Base-by-base conservation (phyloP, 208 protist species). In the Wallacemonas collosoma region DNA sequence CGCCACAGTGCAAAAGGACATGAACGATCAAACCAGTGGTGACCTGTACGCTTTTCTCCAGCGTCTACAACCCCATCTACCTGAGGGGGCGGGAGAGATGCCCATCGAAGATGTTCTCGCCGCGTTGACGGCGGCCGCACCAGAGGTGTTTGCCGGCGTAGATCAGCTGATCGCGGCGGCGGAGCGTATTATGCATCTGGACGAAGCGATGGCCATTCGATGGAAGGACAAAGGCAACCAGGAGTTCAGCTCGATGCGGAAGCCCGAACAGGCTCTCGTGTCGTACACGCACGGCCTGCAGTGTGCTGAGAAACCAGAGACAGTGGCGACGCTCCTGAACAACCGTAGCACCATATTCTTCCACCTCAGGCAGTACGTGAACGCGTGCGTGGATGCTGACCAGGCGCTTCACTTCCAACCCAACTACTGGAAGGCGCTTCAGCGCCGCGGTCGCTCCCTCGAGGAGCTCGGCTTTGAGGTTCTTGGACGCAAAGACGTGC, bases 211-310 rank as follows among this genome's bases (percentile, higher is more conserved):
- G 44, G 88, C 91, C 45, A 43, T 83, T n/a, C 47, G 75, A 67
- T 94, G 91, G 91, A 94, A 96, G 69, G 81, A 91, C 44, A 87
- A 86, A 54, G 91, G 91, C 41, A 93, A 90, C 65, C 44, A 84
- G 9, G 79, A 89, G 48, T 96, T 86, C 72, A 68, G 67, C 38
- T 56, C 50, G 2, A 56, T 72, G 65, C 61, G 76, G 9, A 77
- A 82, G 60, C 73, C 83, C 11, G 68, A 85, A 38, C 80, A 90
- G 58, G 76, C 80, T 12, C 65, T 87, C 14, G 41, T 94, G 3
- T 87, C 82, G 68, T 96, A 92, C 75, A 92, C 89, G 17, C 82
- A 87, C 73, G 89, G 87, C 26, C 81, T 96, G 44, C 83, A 91
- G 70, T 91, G 79, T 75, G 91, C 91, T 40, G 78, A 84, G 74